Percentiles rank a stretch among this genome's conserved stretches.
These are phyloP conservation scores for Nephelium lappaceum DNA, from an alignment of 345 rosid genomes.

Conservation along the genomic window DNA sequence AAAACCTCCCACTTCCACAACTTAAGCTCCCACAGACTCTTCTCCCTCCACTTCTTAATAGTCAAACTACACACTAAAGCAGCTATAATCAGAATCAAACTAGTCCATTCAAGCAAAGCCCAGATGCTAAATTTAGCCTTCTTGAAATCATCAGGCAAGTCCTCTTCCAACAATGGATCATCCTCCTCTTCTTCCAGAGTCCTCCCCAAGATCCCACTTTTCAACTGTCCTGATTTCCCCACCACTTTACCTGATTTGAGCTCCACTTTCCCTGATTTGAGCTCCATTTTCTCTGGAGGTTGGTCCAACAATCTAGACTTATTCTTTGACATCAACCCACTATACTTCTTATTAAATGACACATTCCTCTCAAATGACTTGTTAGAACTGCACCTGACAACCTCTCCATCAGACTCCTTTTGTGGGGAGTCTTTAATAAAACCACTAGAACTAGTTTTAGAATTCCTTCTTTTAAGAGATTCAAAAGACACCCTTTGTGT, in stretches of 20 bases:
- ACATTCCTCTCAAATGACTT: constrained; percentile 40
- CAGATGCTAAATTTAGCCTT: constrained; percentile 41
- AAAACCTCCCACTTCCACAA: constrained; percentile 94
- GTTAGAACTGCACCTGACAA: constrained; percentile 61
- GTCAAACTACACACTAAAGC: constrained; percentile 60
- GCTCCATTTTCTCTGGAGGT: constrained; percentile 38
- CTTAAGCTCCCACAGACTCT: constrained; percentile 49
- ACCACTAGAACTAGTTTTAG: background rate
- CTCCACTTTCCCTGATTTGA: constrained; percentile 41
- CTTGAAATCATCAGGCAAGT: constrained; percentile 75
- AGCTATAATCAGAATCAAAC: constrained; percentile 59
- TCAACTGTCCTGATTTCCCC: constrained; percentile 40
- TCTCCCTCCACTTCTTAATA: constrained; percentile 35
- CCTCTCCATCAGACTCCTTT: constrained; percentile 37
- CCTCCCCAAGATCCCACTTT: constrained; percentile 52
- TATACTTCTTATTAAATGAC: constrained; percentile 35
- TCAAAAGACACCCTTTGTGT: constrained; percentile 42
- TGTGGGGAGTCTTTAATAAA: constrained; percentile 35
- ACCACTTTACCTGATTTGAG: constrained; percentile 42
- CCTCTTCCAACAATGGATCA: constrained; percentile 71
- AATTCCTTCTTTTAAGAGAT: constrained; percentile 9
- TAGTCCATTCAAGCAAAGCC: constrained; percentile 65
- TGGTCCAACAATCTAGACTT: constrained; percentile 80
- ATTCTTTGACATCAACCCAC: constrained; percentile 45
- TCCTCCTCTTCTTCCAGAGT: constrained; percentile 65